Evolutionary conservation across 257 asterid genomes (phyloP), one percentile per base, ranked within the genome.

Genomic region (Linaria vulgaris): DNA sequence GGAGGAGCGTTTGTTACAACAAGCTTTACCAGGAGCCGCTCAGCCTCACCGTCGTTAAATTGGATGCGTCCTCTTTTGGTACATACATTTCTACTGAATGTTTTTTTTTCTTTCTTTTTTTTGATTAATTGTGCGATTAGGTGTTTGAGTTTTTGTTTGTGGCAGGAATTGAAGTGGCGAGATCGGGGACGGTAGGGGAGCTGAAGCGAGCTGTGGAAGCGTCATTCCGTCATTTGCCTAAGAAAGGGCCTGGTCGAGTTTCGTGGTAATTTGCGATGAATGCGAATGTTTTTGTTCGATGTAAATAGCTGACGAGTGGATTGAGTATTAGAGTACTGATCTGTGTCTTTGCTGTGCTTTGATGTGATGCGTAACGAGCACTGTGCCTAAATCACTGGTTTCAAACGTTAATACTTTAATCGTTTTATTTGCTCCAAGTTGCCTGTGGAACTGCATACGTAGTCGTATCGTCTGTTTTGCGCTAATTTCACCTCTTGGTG

Each of bases 51-150:
- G 67, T 91, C 23, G 69, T 81, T 76, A 91, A 88, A 83, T 82
- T 90, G 78, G 96, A 87, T 75, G 95, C 89, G 27, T 69, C 97
- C 14, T 74, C 83, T 61, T 90, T 85, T 23, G 91, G 97, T 90
- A 82, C 19, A 24, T 16, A 51, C 21, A 3, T 57, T 50, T 10
- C 15, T 25, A 27, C 6, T 27, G 60, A 16, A 17, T 55, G 34
- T 43, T 3, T 3, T 38, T 16, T 10, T 22, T 17, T n/a, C 19
- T 9, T 23, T 55, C 22, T 39, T 17, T 67, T 15, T 11, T 1
- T 14, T 6, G 16, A 17, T 44, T 20, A 38, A 20, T 63, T 67
- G 50, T 8, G 52, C 17, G 9, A n/a, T n/a, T n/a, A n/a, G n/a
- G n/a, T n/a, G n/a, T n/a, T n/a, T n/a, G n/a, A n/a, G n/a, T n/a